These are phyloP conservation scores for Colletotrichum gigasporum DNA, from an alignment of 2,329 filamentous ascomycete species.

Conservation along the genomic window DNA sequence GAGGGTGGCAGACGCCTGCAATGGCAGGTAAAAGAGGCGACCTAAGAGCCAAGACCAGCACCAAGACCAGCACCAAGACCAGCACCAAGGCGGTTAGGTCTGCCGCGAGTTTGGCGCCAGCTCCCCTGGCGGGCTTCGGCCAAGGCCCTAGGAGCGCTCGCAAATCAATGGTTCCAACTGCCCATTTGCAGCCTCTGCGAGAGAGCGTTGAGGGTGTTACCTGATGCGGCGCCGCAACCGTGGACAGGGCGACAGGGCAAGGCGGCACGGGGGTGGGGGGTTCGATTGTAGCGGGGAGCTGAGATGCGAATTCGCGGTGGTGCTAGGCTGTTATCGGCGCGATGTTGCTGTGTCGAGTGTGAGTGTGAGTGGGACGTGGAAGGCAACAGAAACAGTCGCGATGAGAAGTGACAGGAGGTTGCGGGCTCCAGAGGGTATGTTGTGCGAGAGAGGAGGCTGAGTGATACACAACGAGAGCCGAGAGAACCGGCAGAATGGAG, in stretches of 20 bases:
- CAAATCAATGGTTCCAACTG: conserved; percentile 19
- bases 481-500: conserved; percentile 21
- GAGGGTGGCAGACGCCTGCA: background rate
- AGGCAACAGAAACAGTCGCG: background rate
- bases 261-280: background rate
- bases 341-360: background rate
- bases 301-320: background rate
- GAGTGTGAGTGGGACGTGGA: conserved; percentile 11
- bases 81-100: conserved; percentile 5
- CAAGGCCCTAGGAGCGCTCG: background rate
- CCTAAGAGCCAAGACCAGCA: background rate
- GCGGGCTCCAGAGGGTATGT: background rate
- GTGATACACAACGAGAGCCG: background rate
- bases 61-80: conserved; percentile 15
- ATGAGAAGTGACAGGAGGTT: background rate
- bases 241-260: background rate
- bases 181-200: background rate
- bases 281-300: background rate
- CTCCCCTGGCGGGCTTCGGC: background rate
- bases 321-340: conserved; percentile 15
- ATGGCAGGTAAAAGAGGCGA: background rate
- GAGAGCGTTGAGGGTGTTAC: conserved; percentile 8
- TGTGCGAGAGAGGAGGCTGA: background rate
- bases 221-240: conserved; percentile 9
- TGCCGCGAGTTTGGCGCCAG: conserved; percentile 9